Evolutionary conservation across 2,329 filamentous ascomycete species (phyloP), one percentile per base, ranked within the genome.

Genomic region (Colletotrichum lentis): DNA sequence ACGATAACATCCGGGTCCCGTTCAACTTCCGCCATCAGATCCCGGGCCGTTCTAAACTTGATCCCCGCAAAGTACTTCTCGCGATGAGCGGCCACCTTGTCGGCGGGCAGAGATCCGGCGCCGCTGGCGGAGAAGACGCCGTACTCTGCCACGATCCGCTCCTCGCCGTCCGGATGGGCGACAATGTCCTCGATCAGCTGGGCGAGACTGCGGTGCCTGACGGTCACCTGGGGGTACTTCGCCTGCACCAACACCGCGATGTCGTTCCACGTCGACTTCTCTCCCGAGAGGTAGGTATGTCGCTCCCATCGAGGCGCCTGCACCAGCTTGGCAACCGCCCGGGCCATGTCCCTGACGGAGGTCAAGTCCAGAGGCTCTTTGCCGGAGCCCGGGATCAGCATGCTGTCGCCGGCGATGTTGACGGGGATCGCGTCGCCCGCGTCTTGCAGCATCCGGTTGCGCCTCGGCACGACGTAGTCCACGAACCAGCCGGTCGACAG

Each of bases 401-500:
- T 65, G 8, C 7, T 67, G 11, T 39, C 16, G 16, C 18, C 37
- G 10, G 47, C 27, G 20, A 62, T 20, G 47, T 71, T 58, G 47
- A 71, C 46, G n/a, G 60, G 60, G 35, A 56, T 65, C 5, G 53
- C 47, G 3, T 68, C 67, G 6, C 61, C 67, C 3, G 44, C 52
- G 31, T 70, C 67, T n/a, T 55, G 58, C 41, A 71, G 58, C 12
- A 62, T 46, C 7, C 67, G 63, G 44, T 70, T 65, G 44, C 35
- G 52, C 12, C 43, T 31, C 31, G 70, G 70, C 3, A 71, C 37
- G n/a, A 69, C 31, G 18, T 68, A 70, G 41, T 72, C 71, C 18
- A 63, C 41, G 10, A 72, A 53, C 70, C 67, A 72, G 39, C 70
- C 68, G 8, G 31, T 55, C 2, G 55, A 67, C 24, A 72, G 20